These are phyloP conservation scores for Colletotrichum echinochloae DNA, from an alignment of 2,329 filamentous ascomycete species.

Conservation along the genomic window DNA sequence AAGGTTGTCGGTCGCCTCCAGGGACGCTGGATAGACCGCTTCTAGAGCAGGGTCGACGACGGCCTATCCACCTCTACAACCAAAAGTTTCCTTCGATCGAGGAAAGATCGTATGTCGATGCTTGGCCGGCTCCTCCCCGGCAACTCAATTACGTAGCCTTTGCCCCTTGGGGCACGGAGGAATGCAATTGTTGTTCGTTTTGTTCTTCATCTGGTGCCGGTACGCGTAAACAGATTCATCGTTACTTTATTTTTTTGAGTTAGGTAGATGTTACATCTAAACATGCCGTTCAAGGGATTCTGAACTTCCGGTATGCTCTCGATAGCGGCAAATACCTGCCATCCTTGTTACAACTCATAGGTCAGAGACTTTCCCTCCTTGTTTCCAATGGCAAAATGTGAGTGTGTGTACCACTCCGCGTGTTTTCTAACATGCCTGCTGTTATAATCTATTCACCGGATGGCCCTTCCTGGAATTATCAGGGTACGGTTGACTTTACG, in stretches of 20 bases:
- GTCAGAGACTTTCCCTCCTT: not conserved
- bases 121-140: not conserved
- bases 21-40: not conserved
- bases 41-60: not conserved
- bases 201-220: not conserved
- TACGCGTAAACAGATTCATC: not conserved
- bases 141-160: accelerated
- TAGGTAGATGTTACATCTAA: not conserved
- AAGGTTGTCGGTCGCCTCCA: not conserved
- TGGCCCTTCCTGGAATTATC: too few species aligned
- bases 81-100: not conserved
- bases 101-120: not conserved
- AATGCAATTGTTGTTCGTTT: not conserved
- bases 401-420: not conserved
- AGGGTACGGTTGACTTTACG: not conserved
- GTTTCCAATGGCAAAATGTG: not conserved
- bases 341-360: not conserved
- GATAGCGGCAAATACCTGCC: not conserved
- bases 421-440: not conserved
- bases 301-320: not conserved
- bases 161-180: not conserved
- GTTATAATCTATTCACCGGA: not conserved
- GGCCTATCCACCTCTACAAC: not conserved
- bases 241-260: not conserved
- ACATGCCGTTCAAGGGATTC: not conserved